A percentile compares a stretch with the other conserved stretches of the same genome.
Conservation (phyloP, 352 stramenopile genomes). For the Phytophthora ohioensis region DNA sequence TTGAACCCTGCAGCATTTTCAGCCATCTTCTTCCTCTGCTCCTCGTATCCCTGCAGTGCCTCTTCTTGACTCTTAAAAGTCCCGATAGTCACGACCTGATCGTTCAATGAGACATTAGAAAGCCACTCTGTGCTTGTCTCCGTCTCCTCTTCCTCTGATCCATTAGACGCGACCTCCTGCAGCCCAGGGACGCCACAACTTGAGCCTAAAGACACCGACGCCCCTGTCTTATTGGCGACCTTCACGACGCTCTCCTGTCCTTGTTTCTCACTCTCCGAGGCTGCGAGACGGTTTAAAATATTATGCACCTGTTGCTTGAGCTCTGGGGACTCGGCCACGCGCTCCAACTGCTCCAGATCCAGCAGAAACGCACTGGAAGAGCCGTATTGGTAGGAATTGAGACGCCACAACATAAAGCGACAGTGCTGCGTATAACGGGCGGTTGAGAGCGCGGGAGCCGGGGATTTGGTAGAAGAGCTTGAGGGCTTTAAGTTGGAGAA, state of each 20-base stretch:
- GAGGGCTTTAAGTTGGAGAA: not conserved
- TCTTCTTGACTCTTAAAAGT: conserved; percentile 44
- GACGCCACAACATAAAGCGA: conserved; percentile 49
- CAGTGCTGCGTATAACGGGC: conserved; percentile 45
- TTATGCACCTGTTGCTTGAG: conserved; percentile 23
- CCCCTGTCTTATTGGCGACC: conserved; percentile 26
- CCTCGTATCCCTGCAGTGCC: conserved; percentile 57
- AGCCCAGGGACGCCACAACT: conserved; percentile 50
- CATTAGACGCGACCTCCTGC: conserved; percentile 36
- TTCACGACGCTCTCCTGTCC: conserved; percentile 17
- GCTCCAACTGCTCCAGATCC: conserved; percentile 60
- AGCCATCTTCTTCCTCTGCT: conserved; percentile 42
- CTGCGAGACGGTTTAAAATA: conserved; percentile 19
- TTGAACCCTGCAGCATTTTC: conserved; percentile 33
- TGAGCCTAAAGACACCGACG: conserved; percentile 41
- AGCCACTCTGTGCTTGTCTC: conserved; percentile 44
- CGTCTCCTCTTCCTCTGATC: not conserved
- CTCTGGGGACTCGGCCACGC: conserved; percentile 20
- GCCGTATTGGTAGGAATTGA: conserved; percentile 76
- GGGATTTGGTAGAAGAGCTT: not conserved
- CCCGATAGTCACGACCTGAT: conserved; percentile 53
- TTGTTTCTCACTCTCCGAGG: conserved; percentile 29
- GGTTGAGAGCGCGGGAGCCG: not conserved
- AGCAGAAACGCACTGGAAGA: conserved; percentile 57
- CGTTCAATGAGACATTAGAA: conserved; percentile 60